These are phyloP conservation scores for Kockovaella imperatae DNA, from an alignment of 768 basidiomycete species.

Conservation along the genomic window DNA sequence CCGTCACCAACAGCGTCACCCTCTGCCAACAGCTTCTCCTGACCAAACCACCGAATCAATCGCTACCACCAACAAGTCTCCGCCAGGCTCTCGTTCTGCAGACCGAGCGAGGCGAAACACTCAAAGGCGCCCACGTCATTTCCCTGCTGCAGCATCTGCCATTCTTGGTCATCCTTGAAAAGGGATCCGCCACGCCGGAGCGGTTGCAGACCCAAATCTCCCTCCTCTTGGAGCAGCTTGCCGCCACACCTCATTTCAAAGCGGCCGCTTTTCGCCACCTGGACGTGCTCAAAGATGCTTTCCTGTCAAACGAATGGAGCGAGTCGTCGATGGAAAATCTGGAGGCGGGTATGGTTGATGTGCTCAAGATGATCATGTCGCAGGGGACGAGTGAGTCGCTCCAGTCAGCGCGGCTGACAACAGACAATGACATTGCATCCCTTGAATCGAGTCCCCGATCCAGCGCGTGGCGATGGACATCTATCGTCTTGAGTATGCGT, in stretches of 20 bases:
- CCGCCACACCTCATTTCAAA: constrained; percentile 33
- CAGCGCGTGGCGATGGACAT: constrained; percentile 39
- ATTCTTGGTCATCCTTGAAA: constrained; percentile 25
- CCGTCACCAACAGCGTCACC: constrained; percentile 15
- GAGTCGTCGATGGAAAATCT: constrained; percentile 13
- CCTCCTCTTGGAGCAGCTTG: constrained; percentile 14
- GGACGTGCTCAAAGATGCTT: constrained; percentile 36
- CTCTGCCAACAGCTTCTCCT: constrained; percentile 26
- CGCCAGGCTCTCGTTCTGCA: constrained; percentile 22
- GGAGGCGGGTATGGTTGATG: constrained; percentile 38
- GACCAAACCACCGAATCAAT: constrained; percentile 8
- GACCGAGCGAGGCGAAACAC: constrained; percentile 19
- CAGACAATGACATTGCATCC: background rate
- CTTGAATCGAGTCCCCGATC: constrained; percentile 18
- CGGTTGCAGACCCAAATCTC: constrained; percentile 7
- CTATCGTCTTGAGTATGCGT: constrained; percentile 38
- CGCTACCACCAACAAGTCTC: constrained; percentile 16
- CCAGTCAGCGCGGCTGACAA: too few species aligned
- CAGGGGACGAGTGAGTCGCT: constrained; percentile 13
- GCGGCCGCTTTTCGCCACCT: constrained; percentile 37
- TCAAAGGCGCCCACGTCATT: constrained; percentile 15
- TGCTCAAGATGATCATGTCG: constrained; percentile 36
- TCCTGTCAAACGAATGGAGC: constrained; percentile 33
- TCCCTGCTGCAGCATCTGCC: constrained; percentile 33
- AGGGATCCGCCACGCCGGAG: constrained; percentile 3